Conservation (phyloP, 2,329 filamentous ascomycete species). For the Cladosporium halotolerans region DNA sequence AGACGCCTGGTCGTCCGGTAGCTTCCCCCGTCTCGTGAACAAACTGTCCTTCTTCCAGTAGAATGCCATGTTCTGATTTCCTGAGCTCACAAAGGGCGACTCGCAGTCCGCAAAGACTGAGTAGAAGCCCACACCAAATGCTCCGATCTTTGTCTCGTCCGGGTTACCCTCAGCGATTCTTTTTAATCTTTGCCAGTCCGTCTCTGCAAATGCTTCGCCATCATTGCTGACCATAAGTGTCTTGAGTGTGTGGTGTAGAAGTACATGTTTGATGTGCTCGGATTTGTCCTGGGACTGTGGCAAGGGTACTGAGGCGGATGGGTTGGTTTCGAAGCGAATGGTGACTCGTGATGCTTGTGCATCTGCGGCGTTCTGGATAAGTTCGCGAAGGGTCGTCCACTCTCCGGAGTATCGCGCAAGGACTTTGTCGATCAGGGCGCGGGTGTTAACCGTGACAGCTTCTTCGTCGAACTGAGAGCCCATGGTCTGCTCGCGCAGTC, state of each 20-base stretch:
- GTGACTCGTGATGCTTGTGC: constrained; percentile 83
- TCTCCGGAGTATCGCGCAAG: constrained; percentile 94
- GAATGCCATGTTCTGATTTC: constrained; percentile 90
- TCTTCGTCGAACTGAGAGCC: constrained; percentile 84
- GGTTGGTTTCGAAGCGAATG: constrained; percentile 86
- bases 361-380: constrained; percentile 98
- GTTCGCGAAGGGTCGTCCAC: constrained; percentile 79
- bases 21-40: constrained; percentile 77
- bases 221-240: constrained; percentile 90
- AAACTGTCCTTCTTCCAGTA: constrained; percentile 99
- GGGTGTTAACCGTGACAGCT: constrained; percentile 94
- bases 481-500: constrained; percentile 77
- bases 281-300: constrained; percentile 61
- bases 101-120: constrained; percentile 98
- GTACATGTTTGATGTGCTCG: constrained; percentile 70
- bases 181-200: constrained; percentile 90
- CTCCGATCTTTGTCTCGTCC: constrained; percentile 97
- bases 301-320: constrained; percentile 68
- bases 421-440: constrained; percentile 95
- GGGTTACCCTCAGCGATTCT: constrained; percentile 98
- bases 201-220: constrained; percentile 77
- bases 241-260: constrained; percentile 78
- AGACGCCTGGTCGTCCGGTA: constrained; percentile 57
- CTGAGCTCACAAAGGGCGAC: constrained; percentile 92
- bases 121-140: constrained; percentile 97